Percentiles rank a stretch among this genome's conserved stretches.
Evolutionary conservation across 176 grass and related monocot genomes (phyloP).

Genomic region (Oryza punctata): DNA sequence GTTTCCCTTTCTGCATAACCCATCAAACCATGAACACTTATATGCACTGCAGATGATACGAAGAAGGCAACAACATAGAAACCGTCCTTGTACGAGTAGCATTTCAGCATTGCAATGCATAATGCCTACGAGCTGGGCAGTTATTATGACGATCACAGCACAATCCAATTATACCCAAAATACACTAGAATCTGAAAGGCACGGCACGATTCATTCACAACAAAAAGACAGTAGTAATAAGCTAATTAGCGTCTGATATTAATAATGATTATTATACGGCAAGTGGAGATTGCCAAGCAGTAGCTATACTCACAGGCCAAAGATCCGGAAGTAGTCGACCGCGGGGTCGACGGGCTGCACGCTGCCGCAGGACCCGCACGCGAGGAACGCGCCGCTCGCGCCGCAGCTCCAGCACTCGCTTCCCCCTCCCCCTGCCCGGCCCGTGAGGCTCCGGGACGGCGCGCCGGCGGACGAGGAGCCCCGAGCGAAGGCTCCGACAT

Average conservation of each 20-base stretch:
- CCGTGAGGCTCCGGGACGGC: slow-evolving; percentile 34
- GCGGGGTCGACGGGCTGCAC: slow-evolving; percentile 75
- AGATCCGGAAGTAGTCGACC: slow-evolving; percentile 82
- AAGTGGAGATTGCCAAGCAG: neutral
- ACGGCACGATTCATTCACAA: neutral
- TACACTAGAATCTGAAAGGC: neutral
- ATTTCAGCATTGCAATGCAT: neutral
- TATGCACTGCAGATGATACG: neutral
- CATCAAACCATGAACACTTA: neutral
- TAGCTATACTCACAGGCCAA: slow-evolving; percentile 78
- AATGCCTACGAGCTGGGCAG: neutral
- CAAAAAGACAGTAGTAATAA: neutral
- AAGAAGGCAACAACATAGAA: slow-evolving; percentile 3
- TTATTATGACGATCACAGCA: neutral
- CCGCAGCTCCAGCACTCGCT: slow-evolving; percentile 80
- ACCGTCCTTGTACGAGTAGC: neutral
- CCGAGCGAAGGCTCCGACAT: neutral
- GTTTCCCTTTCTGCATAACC: neutral
- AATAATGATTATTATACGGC: neutral
- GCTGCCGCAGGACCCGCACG: slow-evolving; percentile 73
- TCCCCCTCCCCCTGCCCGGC: neutral
- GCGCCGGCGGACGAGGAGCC: neutral
- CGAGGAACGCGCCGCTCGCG: slow-evolving; percentile 60
- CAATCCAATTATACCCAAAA: neutral
- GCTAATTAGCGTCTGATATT: neutral